Evolutionary conservation across 78 protist species (phyloP).

Genomic region (Polysphondylium violaceum): DNA sequence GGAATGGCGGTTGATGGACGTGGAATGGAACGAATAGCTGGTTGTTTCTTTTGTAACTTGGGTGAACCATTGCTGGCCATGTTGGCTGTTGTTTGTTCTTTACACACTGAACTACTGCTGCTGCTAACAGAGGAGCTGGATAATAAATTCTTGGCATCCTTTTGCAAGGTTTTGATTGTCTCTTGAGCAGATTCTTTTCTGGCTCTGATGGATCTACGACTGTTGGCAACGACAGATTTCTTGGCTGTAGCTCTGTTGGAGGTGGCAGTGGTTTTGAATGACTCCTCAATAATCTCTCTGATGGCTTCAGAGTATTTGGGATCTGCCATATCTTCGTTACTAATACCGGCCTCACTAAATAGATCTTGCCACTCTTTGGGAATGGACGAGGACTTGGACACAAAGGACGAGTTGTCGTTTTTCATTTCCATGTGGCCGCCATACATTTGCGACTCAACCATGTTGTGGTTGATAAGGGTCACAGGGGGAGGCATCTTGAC

Average conservation of each 20-base stretch:
- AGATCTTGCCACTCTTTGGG: conserved; percentile 66
- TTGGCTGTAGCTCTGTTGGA: neutral
- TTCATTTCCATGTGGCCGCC: conserved; percentile 41
- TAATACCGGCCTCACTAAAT: conserved; percentile 60
- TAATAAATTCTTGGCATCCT: neutral
- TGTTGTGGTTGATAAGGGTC: neutral
- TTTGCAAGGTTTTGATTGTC: neutral
- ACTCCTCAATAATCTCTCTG: conserved; percentile 12
- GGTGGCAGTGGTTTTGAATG: too few relatives aligned
- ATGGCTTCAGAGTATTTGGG: conserved; percentile 22
- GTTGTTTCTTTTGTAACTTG: too few relatives aligned
- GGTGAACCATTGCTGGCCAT: too few relatives aligned
- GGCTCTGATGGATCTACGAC: too few relatives aligned
- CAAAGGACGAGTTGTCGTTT: neutral
- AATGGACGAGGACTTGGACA: neutral
- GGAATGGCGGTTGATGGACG: too few relatives aligned
- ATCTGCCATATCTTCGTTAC: conserved; percentile 16
- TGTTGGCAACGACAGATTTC: conserved; percentile 13
- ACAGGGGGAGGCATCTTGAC: neutral
- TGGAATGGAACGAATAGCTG: too few relatives aligned
- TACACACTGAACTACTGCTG: too few relatives aligned
- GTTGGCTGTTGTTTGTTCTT: too few relatives aligned
- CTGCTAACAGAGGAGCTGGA: too few relatives aligned
- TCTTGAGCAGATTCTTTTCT: neutral
- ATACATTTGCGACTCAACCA: neutral